Percentiles rank a stretch among this genome's conserved stretches.
Conservation (phyloP, 1,139 yeast species). For the Debaryomyces nepalensis region DNA sequence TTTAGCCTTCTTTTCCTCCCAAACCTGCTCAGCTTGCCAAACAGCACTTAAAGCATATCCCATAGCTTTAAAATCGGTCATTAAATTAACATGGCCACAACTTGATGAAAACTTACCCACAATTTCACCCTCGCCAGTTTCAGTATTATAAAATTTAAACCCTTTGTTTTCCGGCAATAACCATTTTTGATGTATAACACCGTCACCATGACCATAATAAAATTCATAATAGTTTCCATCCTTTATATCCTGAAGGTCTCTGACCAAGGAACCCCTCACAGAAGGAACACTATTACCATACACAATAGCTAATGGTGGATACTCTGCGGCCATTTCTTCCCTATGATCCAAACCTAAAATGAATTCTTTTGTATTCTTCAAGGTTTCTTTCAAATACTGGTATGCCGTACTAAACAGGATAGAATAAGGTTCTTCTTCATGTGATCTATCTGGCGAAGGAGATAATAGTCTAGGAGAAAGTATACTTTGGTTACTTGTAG, state of each 20-base stretch:
- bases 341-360: constrained; percentile 60
- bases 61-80: constrained; percentile 74
- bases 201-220: constrained; percentile 90
- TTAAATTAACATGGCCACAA: constrained; percentile 77
- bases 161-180: constrained; percentile 78
- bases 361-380: constrained; percentile 63
- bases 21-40: constrained; percentile 52
- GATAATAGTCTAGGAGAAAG: constrained; percentile 9
- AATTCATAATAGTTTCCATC: constrained; percentile 77
- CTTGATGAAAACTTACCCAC: constrained; percentile 69
- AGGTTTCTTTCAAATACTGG: constrained; percentile 63
- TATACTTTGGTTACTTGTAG: neutral
- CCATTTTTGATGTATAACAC: constrained; percentile 85
- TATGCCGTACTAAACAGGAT: constrained; percentile 64
- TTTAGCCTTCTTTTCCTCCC: constrained; percentile 27
- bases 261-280: constrained; percentile 75
- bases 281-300: constrained; percentile 86
- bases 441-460: constrained; percentile 3
- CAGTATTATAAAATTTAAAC: constrained; percentile 46
- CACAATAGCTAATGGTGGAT: constrained; percentile 84
- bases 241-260: constrained; percentile 61
- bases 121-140: constrained; percentile 49
- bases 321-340: constrained; percentile 46
- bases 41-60: constrained; percentile 72
- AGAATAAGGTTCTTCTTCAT: constrained; percentile 20